Conservation (phyloP, 257 asterid species). For the Capsicum baccatum region DNA sequence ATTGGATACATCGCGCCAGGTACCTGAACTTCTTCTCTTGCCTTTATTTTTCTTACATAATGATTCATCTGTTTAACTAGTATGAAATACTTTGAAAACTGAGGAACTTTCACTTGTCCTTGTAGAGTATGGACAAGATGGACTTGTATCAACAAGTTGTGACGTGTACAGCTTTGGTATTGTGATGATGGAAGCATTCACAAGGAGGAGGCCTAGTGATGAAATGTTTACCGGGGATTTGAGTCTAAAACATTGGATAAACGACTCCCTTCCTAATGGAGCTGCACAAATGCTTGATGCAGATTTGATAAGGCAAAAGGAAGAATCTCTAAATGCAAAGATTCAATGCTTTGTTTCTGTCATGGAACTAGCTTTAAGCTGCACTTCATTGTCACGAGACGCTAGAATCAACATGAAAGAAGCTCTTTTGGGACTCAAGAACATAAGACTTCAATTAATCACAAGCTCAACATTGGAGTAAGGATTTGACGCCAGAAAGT, state of each 20-base stretch:
- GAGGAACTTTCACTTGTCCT: neutral
- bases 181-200: slow-evolving; percentile 42
- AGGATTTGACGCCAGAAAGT: neutral
- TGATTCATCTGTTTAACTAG: neutral
- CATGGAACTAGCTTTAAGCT: slow-evolving; percentile 42
- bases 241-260: slow-evolving; percentile 30
- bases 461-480: neutral
- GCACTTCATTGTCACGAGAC: slow-evolving; percentile 33
- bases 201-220: slow-evolving; percentile 34
- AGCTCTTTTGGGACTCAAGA: slow-evolving; percentile 32
- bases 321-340: slow-evolving; percentile 2
- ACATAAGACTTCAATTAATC: slow-evolving; percentile 32
- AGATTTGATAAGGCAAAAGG: slow-evolving; percentile 25
- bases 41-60: neutral
- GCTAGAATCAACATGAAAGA: slow-evolving; percentile 39
- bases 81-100: neutral
- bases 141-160: slow-evolving; percentile 35
- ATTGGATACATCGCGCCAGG: slow-evolving; percentile 42
- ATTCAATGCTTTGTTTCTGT: slow-evolving; percentile 29
- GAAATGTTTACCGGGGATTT: slow-evolving; percentile 36
- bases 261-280: neutral
- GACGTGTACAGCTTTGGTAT: slow-evolving; percentile 41
- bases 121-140: slow-evolving; percentile 38
- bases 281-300: slow-evolving; percentile 31
- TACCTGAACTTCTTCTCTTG: neutral